Base-by-base conservation (phyloP, 768 basidiomycete genomes). In the Hypsizygus marmoreus region DNA sequence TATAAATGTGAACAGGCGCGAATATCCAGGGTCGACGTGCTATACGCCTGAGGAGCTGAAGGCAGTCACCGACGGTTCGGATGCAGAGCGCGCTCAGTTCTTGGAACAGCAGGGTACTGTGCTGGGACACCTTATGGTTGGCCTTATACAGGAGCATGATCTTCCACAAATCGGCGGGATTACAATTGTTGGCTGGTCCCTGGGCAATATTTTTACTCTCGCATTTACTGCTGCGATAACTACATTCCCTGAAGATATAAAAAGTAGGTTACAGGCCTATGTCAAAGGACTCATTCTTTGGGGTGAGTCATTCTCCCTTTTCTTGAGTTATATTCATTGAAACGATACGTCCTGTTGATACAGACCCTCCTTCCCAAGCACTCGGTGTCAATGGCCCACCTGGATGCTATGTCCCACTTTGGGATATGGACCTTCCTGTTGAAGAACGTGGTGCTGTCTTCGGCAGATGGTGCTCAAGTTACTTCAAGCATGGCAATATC, bases 1-100 rank as follows among this genome's bases (percentile, higher is more conserved):
- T 4, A 62, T 71, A 20, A 46, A 49, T 13, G 38, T 68, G n/a
- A 69, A 69, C 34, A 61, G 68, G 13, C 62, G 69, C 6, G 57
- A 62, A 31, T 69, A 69, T 43, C 63, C 60, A 1, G 64, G 62
- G 2, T 62, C 66, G 16, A 65, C 65, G 2, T 59, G 61, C 0
- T 64, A 63, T 35, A 61, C 60, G 1, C 38, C 52, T 7, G 57
- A 59, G 2, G 69, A 68, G 23, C 33, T 56, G 16, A 31, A 26
- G 8, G 33, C 38, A 9, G 32, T 65, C 7, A 16, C 12, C 4
- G 22, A 49, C 16, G 56, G 61, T 17, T 31, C 47, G 41, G 44
- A 57, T 1, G 30, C 54, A 9, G 58, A 59, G 5, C 45, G 60
- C 10, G 50, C 38, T 1, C 40, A 45, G 12, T 50, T 59, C 3